A percentile compares a stretch with the other conserved stretches of the same genome.
Conservation (phyloP, 108 stramenopile species). For the Asterionellopsis glacialis region DNA sequence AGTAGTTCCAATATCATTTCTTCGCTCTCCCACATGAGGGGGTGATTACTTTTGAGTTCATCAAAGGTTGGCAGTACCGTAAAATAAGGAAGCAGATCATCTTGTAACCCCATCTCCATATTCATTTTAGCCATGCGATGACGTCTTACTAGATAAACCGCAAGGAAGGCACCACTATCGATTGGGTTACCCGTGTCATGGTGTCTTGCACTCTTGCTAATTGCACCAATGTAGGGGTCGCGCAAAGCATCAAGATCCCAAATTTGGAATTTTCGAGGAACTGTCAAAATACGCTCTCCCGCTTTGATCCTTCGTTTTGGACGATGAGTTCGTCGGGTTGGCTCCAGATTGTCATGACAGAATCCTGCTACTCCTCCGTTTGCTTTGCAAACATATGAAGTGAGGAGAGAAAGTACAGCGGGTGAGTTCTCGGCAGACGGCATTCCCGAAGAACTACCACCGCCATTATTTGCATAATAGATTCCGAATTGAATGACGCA, state of each 20-base stretch:
- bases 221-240: slow-evolving; percentile 44
- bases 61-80: slow-evolving; percentile 38
- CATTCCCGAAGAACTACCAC: too few species aligned
- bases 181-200: slow-evolving; percentile 34
- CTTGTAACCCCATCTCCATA: too few species aligned
- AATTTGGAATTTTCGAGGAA: slow-evolving; percentile 71
- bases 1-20: slow-evolving; percentile 14
- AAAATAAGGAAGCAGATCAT: slow-evolving; percentile 18
- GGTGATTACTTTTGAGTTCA: slow-evolving; percentile 45
- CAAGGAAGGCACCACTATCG: slow-evolving; percentile 65
- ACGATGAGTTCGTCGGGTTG: slow-evolving; percentile 8
- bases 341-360: slow-evolving; percentile 9
- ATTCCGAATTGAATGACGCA: too few species aligned
- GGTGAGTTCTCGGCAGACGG: too few species aligned
- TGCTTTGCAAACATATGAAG: too few species aligned
- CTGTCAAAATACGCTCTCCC: slow-evolving; percentile 44
- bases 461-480: too few species aligned
- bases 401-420: too few species aligned
- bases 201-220: slow-evolving; percentile 3
- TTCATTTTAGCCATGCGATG: slow-evolving; percentile 3
- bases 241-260: slow-evolving; percentile 83
- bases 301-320: slow-evolving; percentile 24
- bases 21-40: slow-evolving; percentile 45
- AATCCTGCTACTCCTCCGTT: not conserved
- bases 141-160: slow-evolving; percentile 42